A percentile compares a stretch with the other conserved stretches of the same genome.
These are phyloP conservation scores for Synchytrium microbalum DNA, from an alignment of 371 early-diverging fungal species.

Conservation along the genomic window DNA sequence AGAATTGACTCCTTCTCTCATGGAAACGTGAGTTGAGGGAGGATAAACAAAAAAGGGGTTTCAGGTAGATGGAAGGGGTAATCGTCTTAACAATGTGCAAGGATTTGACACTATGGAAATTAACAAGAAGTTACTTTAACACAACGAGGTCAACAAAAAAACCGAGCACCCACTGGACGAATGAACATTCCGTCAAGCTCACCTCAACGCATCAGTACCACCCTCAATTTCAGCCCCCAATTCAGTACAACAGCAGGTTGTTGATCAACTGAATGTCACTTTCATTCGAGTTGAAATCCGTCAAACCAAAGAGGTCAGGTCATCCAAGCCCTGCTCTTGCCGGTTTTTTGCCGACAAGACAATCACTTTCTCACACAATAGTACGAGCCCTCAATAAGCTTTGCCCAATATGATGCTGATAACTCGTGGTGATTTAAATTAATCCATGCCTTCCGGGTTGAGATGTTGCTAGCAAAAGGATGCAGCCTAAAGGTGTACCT, in stretches of 20 bases:
- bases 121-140: background rate
- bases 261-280: conserved; percentile 93
- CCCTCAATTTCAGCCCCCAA: conserved; percentile 97
- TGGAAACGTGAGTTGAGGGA: conserved; percentile 99
- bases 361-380: conserved; percentile 68
- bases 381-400: conserved; percentile 91
- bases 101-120: conserved; percentile 84
- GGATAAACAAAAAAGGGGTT: conserved; percentile 95
- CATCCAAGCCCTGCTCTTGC: too few relatives aligned
- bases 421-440: conserved; percentile 91
- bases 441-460: conserved; percentile 83
- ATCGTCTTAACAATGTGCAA: conserved; percentile 94
- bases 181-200: conserved; percentile 99
- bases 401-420: conserved; percentile 90
- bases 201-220: conserved; percentile 95
- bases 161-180: conserved; percentile 46
- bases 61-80: conserved; percentile 91
- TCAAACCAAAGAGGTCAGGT: conserved; percentile 51
- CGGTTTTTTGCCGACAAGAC: background rate
- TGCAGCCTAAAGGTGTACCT: conserved; percentile 92
- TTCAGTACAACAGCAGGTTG: conserved; percentile 96
- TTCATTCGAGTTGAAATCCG: conserved; percentile 80
- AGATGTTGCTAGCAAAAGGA: conserved; percentile 40
- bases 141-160: too few relatives aligned
- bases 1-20: conserved; percentile 92